A percentile compares a stretch with the other conserved stretches of the same genome.
Conservation (phyloP, 2,329 filamentous ascomycete species). For the Phymatotrichopsis omnivora region DNA sequence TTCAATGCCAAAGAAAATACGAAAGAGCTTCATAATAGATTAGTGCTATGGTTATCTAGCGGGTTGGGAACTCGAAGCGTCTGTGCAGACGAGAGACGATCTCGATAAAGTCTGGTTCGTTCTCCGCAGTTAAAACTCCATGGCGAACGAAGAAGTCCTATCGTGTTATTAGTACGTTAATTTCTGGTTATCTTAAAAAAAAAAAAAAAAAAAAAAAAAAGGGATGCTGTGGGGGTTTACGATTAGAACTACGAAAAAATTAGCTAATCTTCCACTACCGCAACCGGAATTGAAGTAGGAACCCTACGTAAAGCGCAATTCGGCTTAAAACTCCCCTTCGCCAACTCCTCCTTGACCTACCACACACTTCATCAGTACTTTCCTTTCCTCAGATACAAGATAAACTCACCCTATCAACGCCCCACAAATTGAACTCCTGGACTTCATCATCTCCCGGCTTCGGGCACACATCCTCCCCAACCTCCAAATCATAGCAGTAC, state of each 20-base stretch:
- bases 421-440: slow-evolving; percentile 68
- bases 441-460: slow-evolving; percentile 82
- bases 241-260: slow-evolving; percentile 16
- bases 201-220: no score
- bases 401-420: slow-evolving; percentile 38
- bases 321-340: slow-evolving; percentile 72
- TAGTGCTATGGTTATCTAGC: slow-evolving; percentile 36
- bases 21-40: no score
- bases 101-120: slow-evolving; percentile 68
- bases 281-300: background rate
- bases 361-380: slow-evolving; percentile 35
- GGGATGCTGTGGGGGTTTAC: background rate
- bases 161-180: slow-evolving; percentile 41
- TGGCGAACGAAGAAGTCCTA: slow-evolving; percentile 85
- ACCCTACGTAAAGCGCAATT: slow-evolving; percentile 61
- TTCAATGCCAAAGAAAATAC: background rate
- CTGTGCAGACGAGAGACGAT: slow-evolving; percentile 58
- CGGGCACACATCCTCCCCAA: slow-evolving; percentile 53
- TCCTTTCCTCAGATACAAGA: background rate
- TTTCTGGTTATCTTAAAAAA: background rate
- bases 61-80: slow-evolving; percentile 67
- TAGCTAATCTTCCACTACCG: background rate
- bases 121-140: slow-evolving; percentile 65
- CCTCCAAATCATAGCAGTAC: slow-evolving; percentile 80
- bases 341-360: slow-evolving; percentile 62